A percentile compares a stretch with the other conserved stretches of the same genome.
phyloP scores from a whole-genome alignment of 441 rosid genomes.

The Gossypium davidsonii region DNA sequence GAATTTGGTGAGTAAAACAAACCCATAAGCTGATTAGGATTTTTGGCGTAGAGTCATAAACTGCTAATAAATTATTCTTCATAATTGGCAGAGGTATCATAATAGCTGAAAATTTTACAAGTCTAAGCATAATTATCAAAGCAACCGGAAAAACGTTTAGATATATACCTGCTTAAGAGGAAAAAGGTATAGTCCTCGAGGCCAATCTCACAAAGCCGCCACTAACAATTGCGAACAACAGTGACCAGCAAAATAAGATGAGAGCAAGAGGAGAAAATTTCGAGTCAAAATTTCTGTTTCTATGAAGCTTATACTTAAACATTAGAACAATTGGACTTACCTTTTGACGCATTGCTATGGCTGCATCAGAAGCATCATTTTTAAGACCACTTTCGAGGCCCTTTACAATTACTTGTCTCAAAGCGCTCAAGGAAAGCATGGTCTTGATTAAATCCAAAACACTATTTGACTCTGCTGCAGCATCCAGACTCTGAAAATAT shows the following conservation, averaged over 20 bases:
- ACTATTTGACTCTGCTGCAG: constrained; percentile 41
- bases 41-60: neutral
- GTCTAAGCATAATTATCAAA: neutral
- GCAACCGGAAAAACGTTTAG: neutral
- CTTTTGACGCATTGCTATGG: constrained; percentile 95
- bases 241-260: constrained; percentile 4
- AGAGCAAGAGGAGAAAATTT: neutral
- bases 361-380: constrained; percentile 91
- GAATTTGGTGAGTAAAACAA: neutral
- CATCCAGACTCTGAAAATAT: constrained; percentile 55
- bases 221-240: constrained; percentile 37
- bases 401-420: constrained; percentile 58
- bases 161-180: constrained; percentile 76
- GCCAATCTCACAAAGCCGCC: constrained; percentile 98
- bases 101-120: neutral
- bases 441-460: constrained; percentile 52
- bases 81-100: neutral
- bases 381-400: constrained; percentile 88
- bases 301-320: constrained; percentile 12
- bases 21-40: neutral
- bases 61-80: neutral
- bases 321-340: constrained; percentile 26
- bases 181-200: constrained; percentile 92
- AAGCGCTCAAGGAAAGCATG: constrained; percentile 50
- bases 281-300: constrained; percentile 14